Evolutionary conservation across 352 stramenopile genomes (phyloP).

Genomic region (Aphanomyces cochlioides): DNA sequence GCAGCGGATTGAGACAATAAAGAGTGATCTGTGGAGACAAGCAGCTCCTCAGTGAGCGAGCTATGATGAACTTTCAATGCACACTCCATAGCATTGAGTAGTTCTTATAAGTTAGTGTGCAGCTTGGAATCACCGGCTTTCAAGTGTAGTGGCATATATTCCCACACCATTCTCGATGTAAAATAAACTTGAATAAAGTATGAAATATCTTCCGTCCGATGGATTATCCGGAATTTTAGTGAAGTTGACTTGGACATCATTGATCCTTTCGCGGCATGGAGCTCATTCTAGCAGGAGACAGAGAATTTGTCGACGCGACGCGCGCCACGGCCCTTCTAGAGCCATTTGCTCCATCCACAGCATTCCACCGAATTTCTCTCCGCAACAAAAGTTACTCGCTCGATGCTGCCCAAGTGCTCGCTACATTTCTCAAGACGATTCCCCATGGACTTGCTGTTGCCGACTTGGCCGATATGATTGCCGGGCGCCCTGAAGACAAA

Average conservation of each 20-base stretch:
- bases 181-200: not conserved
- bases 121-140: too few relatives aligned
- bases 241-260: not conserved
- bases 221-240: not conserved
- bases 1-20: too few relatives aligned
- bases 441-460: constrained; percentile 39
- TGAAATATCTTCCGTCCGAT: not conserved
- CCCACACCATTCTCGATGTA: not conserved
- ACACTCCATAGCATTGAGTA: too few relatives aligned
- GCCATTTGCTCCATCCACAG: constrained; percentile 17
- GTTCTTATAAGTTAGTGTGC: too few relatives aligned
- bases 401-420: constrained; percentile 67
- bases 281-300: constrained; percentile 40
- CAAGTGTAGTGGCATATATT: too few relatives aligned
- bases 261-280: constrained; percentile 1
- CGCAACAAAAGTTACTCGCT: constrained; percentile 88
- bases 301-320: constrained; percentile 70
- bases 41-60: too few relatives aligned
- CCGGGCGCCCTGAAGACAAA: constrained; percentile 72
- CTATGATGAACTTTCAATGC: too few relatives aligned
- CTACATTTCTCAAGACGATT: constrained; percentile 59
- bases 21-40: too few relatives aligned
- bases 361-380: constrained; percentile 79
- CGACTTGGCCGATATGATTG: constrained; percentile 87
- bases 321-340: constrained; percentile 65